These are phyloP conservation scores for Tinospora cordifolia DNA, from an alignment of 164 flowering plant species.

Conservation along the genomic window DNA sequence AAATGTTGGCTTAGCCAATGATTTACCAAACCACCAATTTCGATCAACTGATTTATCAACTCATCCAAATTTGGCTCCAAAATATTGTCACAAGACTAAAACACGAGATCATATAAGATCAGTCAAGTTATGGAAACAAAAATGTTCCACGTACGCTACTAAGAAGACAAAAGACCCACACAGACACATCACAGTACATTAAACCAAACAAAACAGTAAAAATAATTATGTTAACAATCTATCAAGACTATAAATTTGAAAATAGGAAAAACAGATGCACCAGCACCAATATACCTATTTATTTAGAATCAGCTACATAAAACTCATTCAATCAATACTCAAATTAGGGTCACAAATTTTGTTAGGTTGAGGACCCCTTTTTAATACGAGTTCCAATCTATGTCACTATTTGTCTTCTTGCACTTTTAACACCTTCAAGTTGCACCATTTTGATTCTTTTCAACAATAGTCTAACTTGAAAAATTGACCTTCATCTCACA, in stretches of 20 bases:
- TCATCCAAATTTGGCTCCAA: slow-evolving; percentile 79
- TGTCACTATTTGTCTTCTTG: too few species aligned
- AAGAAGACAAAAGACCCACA: neutral
- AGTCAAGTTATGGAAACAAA: neutral
- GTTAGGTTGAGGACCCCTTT: too few species aligned
- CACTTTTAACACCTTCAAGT: too few species aligned
- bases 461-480: too few species aligned
- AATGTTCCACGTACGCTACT: neutral
- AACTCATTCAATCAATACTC: too few species aligned
- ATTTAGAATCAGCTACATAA: neutral
- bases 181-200: neutral
- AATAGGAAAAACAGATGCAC: neutral
- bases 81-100: slow-evolving; percentile 65
- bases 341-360: too few species aligned
- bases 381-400: too few species aligned
- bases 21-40: slow-evolving; percentile 37
- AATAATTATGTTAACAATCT: neutral
- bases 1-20: slow-evolving; percentile 56
- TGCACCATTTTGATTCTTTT: too few species aligned
- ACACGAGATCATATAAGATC: slow-evolving; percentile 3
- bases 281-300: neutral
- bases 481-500: too few species aligned
- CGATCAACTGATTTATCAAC: slow-evolving; percentile 49
- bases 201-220: neutral
- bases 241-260: neutral